Base-by-base conservation (phyloP, 2,329 filamentous ascomycete genomes). In the Talaromyces sp. region DNA sequence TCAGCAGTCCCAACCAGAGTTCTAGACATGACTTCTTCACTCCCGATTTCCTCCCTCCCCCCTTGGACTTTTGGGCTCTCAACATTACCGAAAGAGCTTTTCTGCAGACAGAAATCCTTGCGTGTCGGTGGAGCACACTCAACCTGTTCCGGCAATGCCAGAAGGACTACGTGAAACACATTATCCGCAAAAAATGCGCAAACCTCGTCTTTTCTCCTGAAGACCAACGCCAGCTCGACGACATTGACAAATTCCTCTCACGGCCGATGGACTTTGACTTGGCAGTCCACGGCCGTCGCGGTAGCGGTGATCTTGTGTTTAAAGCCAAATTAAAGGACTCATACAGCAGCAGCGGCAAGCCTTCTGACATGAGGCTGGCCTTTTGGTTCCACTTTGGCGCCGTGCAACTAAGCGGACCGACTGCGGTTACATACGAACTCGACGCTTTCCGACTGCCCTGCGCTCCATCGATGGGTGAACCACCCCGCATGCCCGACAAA, bases 81-180 rank as follows among this genome's bases (percentile, higher is more conserved):
- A 66, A 64, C 1, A 58, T 60, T 19, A 38, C 65, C 38, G 65
- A 76, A 46, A 67, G 74, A 17, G 64, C 67, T 13, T 56, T 66
- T 6, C 66, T 80, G 19, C 77, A 79, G 62, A 70, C 66, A 7
- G 59, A 61, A 4, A 70, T 79, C 9, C 66, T 79, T 10, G 60
- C 66, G 13, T 77, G 73, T 60, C 69, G 71, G 26, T 80, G 78
- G 78, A 78, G 73, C 58, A 79, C 73, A 0, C 56, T 75, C 11
- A 58, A 67, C 0, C 62, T 79, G 24, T 67, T 78, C 31, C 71
- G 76, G 27, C 69, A 67, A 54, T 78, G 77, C 63, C 75, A 78
- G 58, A 64, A 65, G 10, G 71, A 76, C 38, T 76, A 76, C 54
- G 63, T 78, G 31, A 65, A 68, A 17, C 73, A 76, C 60, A 68